Conservation (phyloP, 1,139 yeast genomes). For the Pichia sp. region DNA sequence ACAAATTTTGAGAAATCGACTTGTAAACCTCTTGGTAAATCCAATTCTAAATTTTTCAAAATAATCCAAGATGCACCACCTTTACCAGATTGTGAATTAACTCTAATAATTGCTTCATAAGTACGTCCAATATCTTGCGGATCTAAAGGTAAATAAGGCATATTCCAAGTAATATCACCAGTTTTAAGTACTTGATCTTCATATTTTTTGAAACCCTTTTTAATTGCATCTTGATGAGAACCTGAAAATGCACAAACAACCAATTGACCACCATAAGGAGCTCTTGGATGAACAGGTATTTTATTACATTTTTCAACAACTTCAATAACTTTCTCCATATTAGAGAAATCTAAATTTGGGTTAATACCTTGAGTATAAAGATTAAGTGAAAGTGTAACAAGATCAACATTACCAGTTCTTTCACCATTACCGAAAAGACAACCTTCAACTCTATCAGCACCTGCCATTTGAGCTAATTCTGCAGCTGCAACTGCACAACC, state of each 20-base stretch:
- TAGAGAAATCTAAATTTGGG: constrained; percentile 83
- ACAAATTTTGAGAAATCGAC: constrained; percentile 82
- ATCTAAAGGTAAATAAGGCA: constrained; percentile 93
- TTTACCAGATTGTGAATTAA: constrained; percentile 95
- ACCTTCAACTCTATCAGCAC: constrained; percentile 97
- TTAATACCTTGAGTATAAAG: constrained; percentile 89
- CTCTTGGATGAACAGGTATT: constrained; percentile 86
- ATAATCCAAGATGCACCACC: constrained; percentile 99
- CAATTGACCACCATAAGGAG: constrained; percentile 94
- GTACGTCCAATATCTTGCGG: constrained; percentile 95
- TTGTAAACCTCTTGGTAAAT: constrained; percentile 87
- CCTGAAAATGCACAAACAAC: constrained; percentile 97
- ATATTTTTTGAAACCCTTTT: constrained; percentile 77
- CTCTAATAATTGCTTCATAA: constrained; percentile 95
- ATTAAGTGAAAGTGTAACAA: constrained; percentile 87
- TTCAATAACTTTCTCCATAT: constrained; percentile 72
- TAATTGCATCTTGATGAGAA: constrained; percentile 96
- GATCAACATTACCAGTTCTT: constrained; percentile 95
- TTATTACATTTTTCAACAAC: constrained; percentile 91
- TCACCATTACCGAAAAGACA: constrained; percentile 97
- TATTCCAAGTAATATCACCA: constrained; percentile 53
- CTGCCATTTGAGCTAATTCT: constrained; percentile 88
- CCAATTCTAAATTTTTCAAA: constrained; percentile 78
- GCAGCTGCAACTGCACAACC: constrained; percentile 99
- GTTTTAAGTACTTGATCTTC: constrained; percentile 36